A percentile compares a stretch with the other conserved stretches of the same genome.
phyloP scores from a whole-genome alignment of 495 filamentous ascomycete species.

The Hyaloscypha hepaticicola region DNA sequence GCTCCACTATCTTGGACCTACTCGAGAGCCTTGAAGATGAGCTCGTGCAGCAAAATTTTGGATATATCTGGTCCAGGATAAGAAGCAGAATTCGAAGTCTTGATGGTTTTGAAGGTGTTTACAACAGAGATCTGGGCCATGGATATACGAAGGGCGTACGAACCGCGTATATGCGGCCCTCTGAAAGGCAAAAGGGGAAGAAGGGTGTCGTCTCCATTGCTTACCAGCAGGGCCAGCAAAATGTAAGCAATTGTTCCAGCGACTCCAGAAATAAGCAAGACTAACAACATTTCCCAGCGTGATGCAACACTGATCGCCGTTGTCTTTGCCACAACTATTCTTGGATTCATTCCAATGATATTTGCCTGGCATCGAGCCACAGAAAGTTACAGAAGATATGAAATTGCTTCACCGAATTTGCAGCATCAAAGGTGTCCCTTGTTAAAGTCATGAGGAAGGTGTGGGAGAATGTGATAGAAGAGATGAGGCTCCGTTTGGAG shows the following conservation, averaged over 20 bases:
- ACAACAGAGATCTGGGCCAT: no score
- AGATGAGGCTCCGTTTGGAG: no score
- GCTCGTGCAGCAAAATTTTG: background rate
- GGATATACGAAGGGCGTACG: no score
- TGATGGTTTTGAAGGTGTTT: background rate
- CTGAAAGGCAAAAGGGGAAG: background rate
- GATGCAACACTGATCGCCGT: background rate
- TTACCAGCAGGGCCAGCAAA: background rate
- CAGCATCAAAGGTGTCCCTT: no score
- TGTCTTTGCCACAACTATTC: background rate
- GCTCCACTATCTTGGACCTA: background rate
- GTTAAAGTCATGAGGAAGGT: no score
- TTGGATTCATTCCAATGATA: background rate
- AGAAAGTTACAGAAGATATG: no score
- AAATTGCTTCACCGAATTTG: no score
- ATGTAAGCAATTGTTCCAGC: no score
- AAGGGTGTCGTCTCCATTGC: background rate
- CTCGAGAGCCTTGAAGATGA: background rate
- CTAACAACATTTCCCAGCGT: background rate
- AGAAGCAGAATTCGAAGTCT: background rate
- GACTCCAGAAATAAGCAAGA: no score
- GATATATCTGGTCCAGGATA: background rate
- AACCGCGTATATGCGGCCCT: background rate
- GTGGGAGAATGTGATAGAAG: no score
- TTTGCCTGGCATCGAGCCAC: background rate